Evolutionary conservation across 2,329 filamentous ascomycete genomes (phyloP), one percentile per base, ranked within the genome.

Genomic region (Ustulina deusta): DNA sequence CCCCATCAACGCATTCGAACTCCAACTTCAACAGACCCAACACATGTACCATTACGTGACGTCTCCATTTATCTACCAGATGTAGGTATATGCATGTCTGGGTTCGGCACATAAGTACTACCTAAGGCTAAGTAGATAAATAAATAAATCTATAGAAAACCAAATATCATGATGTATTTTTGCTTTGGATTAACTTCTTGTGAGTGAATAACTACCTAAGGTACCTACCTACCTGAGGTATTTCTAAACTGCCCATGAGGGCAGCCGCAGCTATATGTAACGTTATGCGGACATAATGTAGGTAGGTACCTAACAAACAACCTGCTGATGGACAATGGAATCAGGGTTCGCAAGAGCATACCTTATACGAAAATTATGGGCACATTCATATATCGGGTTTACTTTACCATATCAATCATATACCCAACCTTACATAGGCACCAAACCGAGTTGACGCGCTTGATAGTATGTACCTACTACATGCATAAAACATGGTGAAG

Each of bases 371-470:
- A 17, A 17, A 56, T 25, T n/a, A n/a, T 36, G 34, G 49, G 22
- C 17, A 5, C 29, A 66, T 49, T 27, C 13, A 5, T 61, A 46
- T 64, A 61, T 13, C 51, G 51, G 56, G 52, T 13, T 32, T 6
- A 56, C 11, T 25, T 34, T 44, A 29, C 20, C 3, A 7, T 32
- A 32, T 32, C 29, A n/a, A n/a, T n/a, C n/a, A n/a, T n/a, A n/a
- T n/a, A n/a, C n/a, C n/a, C n/a, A n/a, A n/a, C n/a, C n/a, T n/a
- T n/a, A n/a, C n/a, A n/a, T 20, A 20, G 7, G 40, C 20, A 20
- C n/a, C 17, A n/a, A 11, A n/a, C 25, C 29, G 22, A 27, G 20
- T 44, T 51, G 52, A 68, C 66, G 63, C 66, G 66, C 54, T 65
- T 58, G 27, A n/a, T n/a, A n/a, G n/a, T n/a, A n/a, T n/a, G n/a